Evolutionary conservation across 345 rosid genomes (phyloP).

Genomic region (Hibiscus tridactylites): DNA sequence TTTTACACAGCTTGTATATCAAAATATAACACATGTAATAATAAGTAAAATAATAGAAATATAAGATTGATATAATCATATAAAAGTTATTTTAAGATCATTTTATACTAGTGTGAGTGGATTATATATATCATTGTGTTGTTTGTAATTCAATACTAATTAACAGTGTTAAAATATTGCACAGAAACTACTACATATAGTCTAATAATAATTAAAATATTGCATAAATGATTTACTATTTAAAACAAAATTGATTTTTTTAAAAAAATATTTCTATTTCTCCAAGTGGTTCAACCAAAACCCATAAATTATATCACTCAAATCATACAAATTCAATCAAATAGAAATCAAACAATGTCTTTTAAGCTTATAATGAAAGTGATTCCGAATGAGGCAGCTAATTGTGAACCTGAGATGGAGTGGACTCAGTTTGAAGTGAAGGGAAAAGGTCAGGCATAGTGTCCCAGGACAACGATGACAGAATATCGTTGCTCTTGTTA

Average conservation of each 20-base stretch:
- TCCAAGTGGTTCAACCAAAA: neutral
- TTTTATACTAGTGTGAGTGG: too few relatives aligned
- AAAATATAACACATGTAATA: too few relatives aligned
- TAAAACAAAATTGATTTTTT: neutral
- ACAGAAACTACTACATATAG: neutral
- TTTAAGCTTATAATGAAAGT: neutral
- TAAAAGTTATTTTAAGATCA: too few relatives aligned
- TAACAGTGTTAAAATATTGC: too few relatives aligned
- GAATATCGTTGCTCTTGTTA: conserved; percentile 11
- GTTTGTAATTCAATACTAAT: too few relatives aligned
- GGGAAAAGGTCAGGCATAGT: conserved; percentile 36
- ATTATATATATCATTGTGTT: too few relatives aligned
- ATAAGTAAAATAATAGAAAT: too few relatives aligned
- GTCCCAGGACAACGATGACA: conserved; percentile 37
- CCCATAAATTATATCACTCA: neutral
- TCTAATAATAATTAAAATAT: too few relatives aligned
- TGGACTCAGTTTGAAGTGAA: conserved; percentile 14
- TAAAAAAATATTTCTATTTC: neutral
- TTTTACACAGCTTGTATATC: too few relatives aligned
- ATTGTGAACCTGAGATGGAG: neutral
- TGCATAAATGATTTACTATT: neutral
- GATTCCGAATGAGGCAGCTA: neutral
- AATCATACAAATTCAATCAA: neutral
- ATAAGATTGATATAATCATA: too few relatives aligned
- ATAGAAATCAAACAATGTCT: neutral